phyloP scores from a whole-genome alignment of 192 early-diverging fungal genomes.

The Bifiguratus adelaidae region DNA sequence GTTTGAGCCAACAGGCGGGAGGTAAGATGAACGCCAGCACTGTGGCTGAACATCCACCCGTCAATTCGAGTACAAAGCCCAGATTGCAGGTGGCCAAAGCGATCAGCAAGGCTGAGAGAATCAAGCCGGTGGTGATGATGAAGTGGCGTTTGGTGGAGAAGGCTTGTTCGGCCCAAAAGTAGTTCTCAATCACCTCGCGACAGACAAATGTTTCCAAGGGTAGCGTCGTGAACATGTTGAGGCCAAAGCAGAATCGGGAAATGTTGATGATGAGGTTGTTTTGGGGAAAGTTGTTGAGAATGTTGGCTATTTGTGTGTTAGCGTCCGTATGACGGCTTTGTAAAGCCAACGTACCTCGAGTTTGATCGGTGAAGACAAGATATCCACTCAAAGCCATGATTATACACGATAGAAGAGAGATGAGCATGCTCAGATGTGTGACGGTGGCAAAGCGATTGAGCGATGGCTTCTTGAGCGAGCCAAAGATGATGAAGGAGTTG shows the following conservation, averaged over 20 bases:
- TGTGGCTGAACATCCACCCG: conserved; percentile 80
- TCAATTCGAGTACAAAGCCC: conserved; percentile 80
- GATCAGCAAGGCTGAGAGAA: conserved; percentile 48
- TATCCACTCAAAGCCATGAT: conserved; percentile 67
- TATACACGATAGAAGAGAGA: conserved; percentile 61
- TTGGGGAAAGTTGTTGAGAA: conserved; percentile 80
- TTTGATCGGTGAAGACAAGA: conserved; percentile 73
- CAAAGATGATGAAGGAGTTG: conserved; percentile 89
- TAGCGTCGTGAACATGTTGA: conserved; percentile 94
- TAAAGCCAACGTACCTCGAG: conserved; percentile 39
- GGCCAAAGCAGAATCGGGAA: conserved; percentile 75
- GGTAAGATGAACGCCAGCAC: conserved; percentile 85
- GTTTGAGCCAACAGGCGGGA: conserved; percentile 65
- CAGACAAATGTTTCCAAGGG: conserved; percentile 88
- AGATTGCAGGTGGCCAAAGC: conserved; percentile 71
- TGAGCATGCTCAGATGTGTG: conserved; percentile 66
- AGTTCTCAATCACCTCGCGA: conserved; percentile 65
- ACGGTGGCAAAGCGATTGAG: conserved; percentile 78
- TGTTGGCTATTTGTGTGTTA: conserved; percentile 47
- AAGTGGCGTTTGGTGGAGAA: conserved; percentile 57
- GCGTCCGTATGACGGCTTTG: no score
- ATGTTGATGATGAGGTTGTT: conserved; percentile 74
- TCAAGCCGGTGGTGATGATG: conserved; percentile 54
- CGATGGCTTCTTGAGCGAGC: conserved; percentile 67
- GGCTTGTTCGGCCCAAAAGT: conserved; percentile 34